These are phyloP conservation scores for Geopyxis carbonaria DNA, from an alignment of 495 filamentous ascomycete species.

Conservation along the genomic window DNA sequence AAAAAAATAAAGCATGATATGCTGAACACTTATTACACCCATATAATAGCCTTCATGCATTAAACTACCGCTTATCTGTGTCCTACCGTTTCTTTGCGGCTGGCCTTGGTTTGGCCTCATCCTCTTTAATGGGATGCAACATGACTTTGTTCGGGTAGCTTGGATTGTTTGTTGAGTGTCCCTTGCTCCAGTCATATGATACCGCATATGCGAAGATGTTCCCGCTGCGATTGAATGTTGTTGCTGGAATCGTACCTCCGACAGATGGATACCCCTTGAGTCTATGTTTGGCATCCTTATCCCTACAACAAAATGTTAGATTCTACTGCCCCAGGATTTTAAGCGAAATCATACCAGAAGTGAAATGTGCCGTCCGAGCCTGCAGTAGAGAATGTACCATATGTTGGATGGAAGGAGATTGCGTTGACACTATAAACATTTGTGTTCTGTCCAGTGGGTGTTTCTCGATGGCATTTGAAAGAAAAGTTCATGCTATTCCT, in stretches of 20 bases:
- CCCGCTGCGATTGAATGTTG: conserved; percentile 58
- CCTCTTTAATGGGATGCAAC: conserved; percentile 57
- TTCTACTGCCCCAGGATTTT: background rate
- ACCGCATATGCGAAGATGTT: conserved; percentile 79
- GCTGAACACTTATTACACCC: no score
- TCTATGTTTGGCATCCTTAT: conserved; percentile 73
- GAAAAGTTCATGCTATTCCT: conserved; percentile 65
- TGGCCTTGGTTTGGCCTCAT: conserved; percentile 69
- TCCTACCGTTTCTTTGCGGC: conserved; percentile 53
- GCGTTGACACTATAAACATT: conserved; percentile 81
- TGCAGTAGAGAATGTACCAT: conserved; percentile 78
- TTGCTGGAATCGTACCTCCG: conserved; percentile 61
- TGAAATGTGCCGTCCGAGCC: conserved; percentile 80
- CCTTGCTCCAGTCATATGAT: conserved; percentile 92
- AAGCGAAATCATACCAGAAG: conserved; percentile 40
- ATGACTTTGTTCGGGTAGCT: conserved; percentile 66
- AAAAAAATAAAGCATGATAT: no score
- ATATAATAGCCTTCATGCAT: no score
- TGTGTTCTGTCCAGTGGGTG: conserved; percentile 42
- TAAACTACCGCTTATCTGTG: no score
- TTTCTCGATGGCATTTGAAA: conserved; percentile 84
- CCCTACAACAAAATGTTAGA: conserved; percentile 25
- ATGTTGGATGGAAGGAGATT: conserved; percentile 66
- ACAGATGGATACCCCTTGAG: conserved; percentile 78
- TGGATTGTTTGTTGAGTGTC: conserved; percentile 53